Base-by-base conservation (phyloP, 2,329 filamentous ascomycete species). In the Chaetomiaceae sp. region DNA sequence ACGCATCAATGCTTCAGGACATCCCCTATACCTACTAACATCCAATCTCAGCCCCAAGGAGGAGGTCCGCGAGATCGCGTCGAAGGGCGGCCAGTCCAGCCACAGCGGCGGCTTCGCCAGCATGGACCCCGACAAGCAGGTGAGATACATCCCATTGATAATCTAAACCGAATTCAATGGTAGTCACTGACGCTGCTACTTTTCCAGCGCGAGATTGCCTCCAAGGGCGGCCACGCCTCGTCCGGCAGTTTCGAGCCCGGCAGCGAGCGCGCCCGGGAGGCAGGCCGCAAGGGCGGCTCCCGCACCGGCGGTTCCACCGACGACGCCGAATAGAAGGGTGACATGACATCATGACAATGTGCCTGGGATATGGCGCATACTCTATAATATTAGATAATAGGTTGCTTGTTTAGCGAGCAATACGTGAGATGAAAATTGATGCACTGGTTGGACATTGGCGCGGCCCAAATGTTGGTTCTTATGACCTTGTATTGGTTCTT, bases 221-320 rank as follows among this genome's bases (percentile, higher is more conserved):
- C 75, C 10, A 65, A 68, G 59, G 76, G 76, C 9, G 76, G 74
- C 4, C 64, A 77, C 42, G 70, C 72, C 0, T 78, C 74, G 0
- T 65, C 67, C 29, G 75, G 76, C 4, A 75, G 69, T 3, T 80
- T 80, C 44, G 71, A 78, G 55, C 68, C 68, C 1, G 73, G 76
- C 6, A 73, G 70, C 38, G 69, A 75, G 58, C 69, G 66, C 49
- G 74, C 75, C 2, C 68, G 64, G 38, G 75, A 78, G 59, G 75
- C 75, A 15, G 76, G 76, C 3, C 64, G 65, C 26, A 79, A 78
- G 63, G 75, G 76, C 3, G 75, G 75, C n/a, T 43, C 48, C 8
- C 42, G 34, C 7, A 42, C 38, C 3, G 38, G 38, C 14, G 22
- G 36, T 9, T 35, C 27, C 4, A 33, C 42, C 12, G 44, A 42